Base-by-base conservation (phyloP, 2,329 filamentous ascomycete species). In the Blumeria hordei region DNA sequence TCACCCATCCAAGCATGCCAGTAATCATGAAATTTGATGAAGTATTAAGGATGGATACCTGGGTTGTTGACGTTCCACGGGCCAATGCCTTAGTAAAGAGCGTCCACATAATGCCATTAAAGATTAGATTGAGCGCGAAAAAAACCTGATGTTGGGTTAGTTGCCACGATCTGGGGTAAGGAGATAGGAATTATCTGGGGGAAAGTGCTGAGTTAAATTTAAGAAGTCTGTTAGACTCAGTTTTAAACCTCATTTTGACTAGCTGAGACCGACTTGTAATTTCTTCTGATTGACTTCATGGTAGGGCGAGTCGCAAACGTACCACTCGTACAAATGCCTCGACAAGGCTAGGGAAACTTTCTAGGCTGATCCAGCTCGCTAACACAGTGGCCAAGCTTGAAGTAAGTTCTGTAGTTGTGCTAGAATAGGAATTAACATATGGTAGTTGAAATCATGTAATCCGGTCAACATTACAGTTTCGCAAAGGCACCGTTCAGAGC, bases 41-140 rank as follows among this genome's bases (percentile, higher is more conserved):
- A 2, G 85, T 88, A 67, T 90, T 90, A 66, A 90, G 78, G 65
- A 90, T 82, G 60, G 78, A 82, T 52, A 88, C 85, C 63, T 86
- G 83, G 0, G 85, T 85, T 8, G 85, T 87, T 1, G 83, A 87
- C 56, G 76, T 75, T 12, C 83, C 83, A 16, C 76, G 74, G 0
- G 83, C 78, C n/a, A 90, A 75, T 54, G 85, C 85, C 53, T 78
- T 76, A 6, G 85, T 90, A 69, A 88, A 90, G 51, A 90, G 74
- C 0, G 81, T 79, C 85, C 85, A 90, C 85, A 90, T 90, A 67
- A 64, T 62, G 41, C 58, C 60, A 55, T 64, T 64, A 58, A 64
- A 63, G 21, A 63, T 56, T 5, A 64, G 50, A 34, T 64, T 90
- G 11, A 88, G 72, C 0, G 71, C 74, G 63, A 90, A 88, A 71